A percentile compares a stretch with the other conserved stretches of the same genome.
These are phyloP conservation scores for Hyaloscypha variabilis DNA, from an alignment of 495 filamentous ascomycete genomes.

Conservation along the genomic window DNA sequence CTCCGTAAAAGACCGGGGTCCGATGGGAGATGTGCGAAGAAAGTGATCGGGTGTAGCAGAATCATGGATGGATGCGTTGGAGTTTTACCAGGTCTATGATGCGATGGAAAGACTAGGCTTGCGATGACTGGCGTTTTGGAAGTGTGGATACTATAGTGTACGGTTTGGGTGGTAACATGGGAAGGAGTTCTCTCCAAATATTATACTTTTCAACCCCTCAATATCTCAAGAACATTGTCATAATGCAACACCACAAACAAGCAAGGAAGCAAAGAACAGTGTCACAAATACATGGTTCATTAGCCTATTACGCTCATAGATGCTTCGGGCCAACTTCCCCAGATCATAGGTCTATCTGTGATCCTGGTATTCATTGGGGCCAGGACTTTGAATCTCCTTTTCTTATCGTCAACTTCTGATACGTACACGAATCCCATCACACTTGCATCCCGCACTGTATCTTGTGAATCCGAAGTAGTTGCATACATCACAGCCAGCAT, in stretches of 20 bases:
- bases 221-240: background rate
- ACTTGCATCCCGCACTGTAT: slow-evolving; percentile 78
- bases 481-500: slow-evolving; percentile 82
- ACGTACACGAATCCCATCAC: slow-evolving; percentile 94
- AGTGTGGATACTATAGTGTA: slow-evolving; percentile 7
- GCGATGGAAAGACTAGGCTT: slow-evolving; percentile 7
- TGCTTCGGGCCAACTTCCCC: slow-evolving; percentile 57
- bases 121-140: slow-evolving; percentile 16
- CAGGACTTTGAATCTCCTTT: slow-evolving; percentile 77
- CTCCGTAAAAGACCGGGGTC: too few relatives aligned
- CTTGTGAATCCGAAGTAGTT: slow-evolving; percentile 62
- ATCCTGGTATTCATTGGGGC: slow-evolving; percentile 80
- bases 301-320: slow-evolving; percentile 30
- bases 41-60: too few relatives aligned
- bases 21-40: too few relatives aligned
- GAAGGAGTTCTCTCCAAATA: background rate
- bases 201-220: background rate
- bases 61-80: background rate
- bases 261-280: background rate
- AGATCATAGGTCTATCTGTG: slow-evolving; percentile 68
- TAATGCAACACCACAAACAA: background rate
- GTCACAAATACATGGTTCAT: slow-evolving; percentile 28
- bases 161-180: background rate
- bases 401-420: slow-evolving; percentile 83
- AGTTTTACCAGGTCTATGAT: background rate